phyloP scores from a whole-genome alignment of 306 rosid genomes.

The Cicer arietinum region DNA sequence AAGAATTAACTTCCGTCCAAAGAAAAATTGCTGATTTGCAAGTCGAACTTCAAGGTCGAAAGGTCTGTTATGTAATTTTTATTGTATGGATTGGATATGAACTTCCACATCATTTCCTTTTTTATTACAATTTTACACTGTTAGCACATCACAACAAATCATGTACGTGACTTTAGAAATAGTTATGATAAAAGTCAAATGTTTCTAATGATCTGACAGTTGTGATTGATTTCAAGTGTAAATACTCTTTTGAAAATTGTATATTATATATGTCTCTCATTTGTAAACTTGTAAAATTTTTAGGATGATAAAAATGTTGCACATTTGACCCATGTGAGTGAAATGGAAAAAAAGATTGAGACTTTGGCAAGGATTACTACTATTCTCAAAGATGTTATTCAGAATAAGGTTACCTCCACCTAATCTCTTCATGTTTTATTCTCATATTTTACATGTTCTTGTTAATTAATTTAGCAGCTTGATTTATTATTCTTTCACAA shows the following conservation, averaged over 20 bases:
- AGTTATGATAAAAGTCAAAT: too few species aligned
- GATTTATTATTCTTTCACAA: neutral
- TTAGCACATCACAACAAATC: too few species aligned
- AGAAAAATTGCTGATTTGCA: conserved; percentile 92
- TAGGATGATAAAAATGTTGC: conserved; percentile 96
- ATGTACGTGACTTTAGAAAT: too few species aligned
- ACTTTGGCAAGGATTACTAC: conserved; percentile 85
- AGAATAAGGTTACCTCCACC: conserved; percentile 72
- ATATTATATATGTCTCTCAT: neutral
- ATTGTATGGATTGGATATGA: conserved; percentile 13
- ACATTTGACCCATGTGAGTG: conserved; percentile 91
- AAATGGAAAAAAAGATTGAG: conserved; percentile 94
- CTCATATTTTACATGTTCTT: neutral
- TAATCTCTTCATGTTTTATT: neutral
- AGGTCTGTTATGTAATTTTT: conserved; percentile 48
- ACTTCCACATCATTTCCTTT: neutral
- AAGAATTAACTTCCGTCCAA: conserved; percentile 87
- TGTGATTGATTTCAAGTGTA: too few species aligned
- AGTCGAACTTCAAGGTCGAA: conserved; percentile 98
- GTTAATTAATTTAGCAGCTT: neutral
- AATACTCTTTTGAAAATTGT: too few species aligned
- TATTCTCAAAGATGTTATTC: conserved; percentile 89
- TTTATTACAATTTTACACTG: neutral
- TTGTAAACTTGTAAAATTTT: conserved; percentile 27
- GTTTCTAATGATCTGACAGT: too few species aligned